phyloP scores from a whole-genome alignment of 257 asterid genomes.

The Solanum megistacrolobum region DNA sequence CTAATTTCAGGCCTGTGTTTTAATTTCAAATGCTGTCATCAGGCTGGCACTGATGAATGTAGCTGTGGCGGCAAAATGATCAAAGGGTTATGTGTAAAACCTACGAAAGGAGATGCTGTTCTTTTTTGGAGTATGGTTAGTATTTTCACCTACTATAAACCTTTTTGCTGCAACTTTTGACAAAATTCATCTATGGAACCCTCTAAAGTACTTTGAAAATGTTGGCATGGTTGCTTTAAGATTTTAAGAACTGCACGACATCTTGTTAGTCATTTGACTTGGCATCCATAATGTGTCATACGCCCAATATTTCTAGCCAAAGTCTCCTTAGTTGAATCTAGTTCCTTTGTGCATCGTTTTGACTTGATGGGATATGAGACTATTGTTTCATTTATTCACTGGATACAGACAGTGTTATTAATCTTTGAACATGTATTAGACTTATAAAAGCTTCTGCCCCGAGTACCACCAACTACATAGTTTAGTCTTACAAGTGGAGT shows the following conservation, averaged over 20 bases:
- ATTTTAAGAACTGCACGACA: background rate
- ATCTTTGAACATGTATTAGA: background rate
- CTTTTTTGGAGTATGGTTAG: slow-evolving; percentile 97
- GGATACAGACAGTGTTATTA: background rate
- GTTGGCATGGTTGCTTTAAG: background rate
- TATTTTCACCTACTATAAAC: slow-evolving; percentile 4
- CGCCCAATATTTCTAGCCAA: background rate
- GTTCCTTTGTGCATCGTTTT: background rate
- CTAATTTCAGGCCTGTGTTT: background rate
- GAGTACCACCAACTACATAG: background rate
- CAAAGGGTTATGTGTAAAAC: slow-evolving; percentile 68
- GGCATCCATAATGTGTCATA: background rate
- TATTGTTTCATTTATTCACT: background rate
- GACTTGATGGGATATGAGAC: background rate
- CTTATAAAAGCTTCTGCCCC: background rate
- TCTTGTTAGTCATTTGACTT: background rate
- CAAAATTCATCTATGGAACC: background rate
- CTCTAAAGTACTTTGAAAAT: background rate
- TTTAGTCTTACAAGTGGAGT: background rate
- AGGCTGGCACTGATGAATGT: slow-evolving; percentile 74
- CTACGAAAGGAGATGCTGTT: slow-evolving; percentile 73
- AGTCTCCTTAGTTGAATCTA: background rate
- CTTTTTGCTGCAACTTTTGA: background rate
- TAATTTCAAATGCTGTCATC: slow-evolving; percentile 5
- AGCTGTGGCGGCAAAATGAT: slow-evolving; percentile 76